Evolutionary conservation across 2,329 filamentous ascomycete genomes (phyloP), one percentile per base, ranked within the genome.

Genomic region (Parastagonospora avenae): DNA sequence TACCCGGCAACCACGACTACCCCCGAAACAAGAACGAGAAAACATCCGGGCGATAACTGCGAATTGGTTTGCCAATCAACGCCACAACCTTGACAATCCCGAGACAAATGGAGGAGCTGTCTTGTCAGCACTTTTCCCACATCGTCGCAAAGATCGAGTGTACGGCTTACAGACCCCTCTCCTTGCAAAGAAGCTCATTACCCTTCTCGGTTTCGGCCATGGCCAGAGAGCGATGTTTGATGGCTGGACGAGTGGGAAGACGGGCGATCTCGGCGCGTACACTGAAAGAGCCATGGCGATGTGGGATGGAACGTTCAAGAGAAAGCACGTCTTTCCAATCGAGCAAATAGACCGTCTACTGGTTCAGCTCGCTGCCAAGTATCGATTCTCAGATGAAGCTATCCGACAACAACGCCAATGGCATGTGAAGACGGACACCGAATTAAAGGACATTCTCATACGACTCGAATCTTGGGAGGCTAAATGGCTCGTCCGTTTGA

Each of bases 401-500:
- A 68, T 70, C 12, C 63, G 57, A 29, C 48, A 50, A 27, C 58
- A 65, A 32, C 61, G 64, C 30, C 46, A 66, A 19, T 46, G 35
- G 32, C 19, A 64, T 2, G 44, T 65, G 2, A 42, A 59, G 8
- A 68, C 59, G 1, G 66, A 72, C 16, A 47, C 57, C 2, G 59
- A 66, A 40, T 54, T 72, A 11, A 61, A 60, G 15, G 48, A 63
- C 1, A 60, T 12, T 76, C 91, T 46, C 80, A 82, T 39, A 24
- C 59, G 59, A 27, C 49, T 68, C 2, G 63, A 68, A 39, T 83
- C 90, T 2, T 78, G 79, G 79, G 90, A 96, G 66, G 88, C 87
- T 4, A 96, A 96, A 74, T 97, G 92, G 92, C 80, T 96, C 9
- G 90, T 90, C 80, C 82, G 92, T 3, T 77, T 97, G 28, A 79